Percentiles rank a stretch among this genome's conserved stretches.
Evolutionary conservation across 1,284 basidiomycete species (phyloP).

Genomic region (Hymenochaete sp.): DNA sequence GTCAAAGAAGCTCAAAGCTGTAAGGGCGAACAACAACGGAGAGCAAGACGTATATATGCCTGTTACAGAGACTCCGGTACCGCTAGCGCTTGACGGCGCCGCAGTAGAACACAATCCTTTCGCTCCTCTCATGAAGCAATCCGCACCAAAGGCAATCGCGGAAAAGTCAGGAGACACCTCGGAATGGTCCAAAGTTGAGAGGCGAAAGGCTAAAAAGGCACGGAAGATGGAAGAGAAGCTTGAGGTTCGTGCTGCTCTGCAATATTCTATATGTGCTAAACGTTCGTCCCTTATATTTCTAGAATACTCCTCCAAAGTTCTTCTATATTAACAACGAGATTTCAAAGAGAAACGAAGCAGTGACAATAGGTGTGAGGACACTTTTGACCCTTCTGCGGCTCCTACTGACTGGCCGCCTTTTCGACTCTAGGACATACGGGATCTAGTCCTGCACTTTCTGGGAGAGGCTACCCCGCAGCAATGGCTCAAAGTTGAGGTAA

Average conservation of each 20-base stretch:
- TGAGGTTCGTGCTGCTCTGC: constrained; percentile 41
- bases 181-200: constrained; percentile 70
- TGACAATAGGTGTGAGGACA: constrained; percentile 58
- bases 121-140: constrained; percentile 5
- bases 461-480: constrained; percentile 73
- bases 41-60: neutral
- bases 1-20: constrained; percentile 6
- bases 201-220: constrained; percentile 66
- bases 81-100: neutral
- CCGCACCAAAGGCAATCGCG: neutral
- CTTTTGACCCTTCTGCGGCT: neutral
- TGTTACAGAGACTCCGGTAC: neutral
- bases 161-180: constrained; percentile 18
- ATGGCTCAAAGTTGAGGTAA: constrained; percentile 78
- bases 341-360: constrained; percentile 55
- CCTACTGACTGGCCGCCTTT: neutral
- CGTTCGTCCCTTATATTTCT: constrained; percentile 17
- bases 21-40: neutral
- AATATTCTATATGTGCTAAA: constrained; percentile 11
- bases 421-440: constrained; percentile 67
- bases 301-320: constrained; percentile 64
- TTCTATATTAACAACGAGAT: constrained; percentile 75
- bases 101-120: neutral
- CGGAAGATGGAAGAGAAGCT: constrained; percentile 48
- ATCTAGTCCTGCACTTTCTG: constrained; percentile 73